These are phyloP conservation scores for Amauroascus niger DNA, from an alignment of 2,329 filamentous ascomycete genomes.

Conservation along the genomic window DNA sequence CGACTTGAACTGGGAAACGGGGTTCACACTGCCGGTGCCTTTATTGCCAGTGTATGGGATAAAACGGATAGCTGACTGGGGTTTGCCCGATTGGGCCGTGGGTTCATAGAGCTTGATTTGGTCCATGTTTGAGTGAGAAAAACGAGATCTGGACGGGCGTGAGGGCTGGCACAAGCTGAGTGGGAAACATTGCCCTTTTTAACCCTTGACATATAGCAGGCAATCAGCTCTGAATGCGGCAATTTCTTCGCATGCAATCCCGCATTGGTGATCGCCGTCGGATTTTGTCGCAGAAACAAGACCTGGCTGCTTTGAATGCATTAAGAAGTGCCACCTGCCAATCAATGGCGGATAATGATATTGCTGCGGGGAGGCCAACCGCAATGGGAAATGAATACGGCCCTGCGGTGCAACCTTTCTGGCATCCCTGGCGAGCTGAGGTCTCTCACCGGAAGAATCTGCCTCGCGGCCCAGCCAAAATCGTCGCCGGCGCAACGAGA, in stretches of 20 bases:
- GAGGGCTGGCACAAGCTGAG: slow-evolving; percentile 3
- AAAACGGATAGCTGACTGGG: slow-evolving; percentile 1
- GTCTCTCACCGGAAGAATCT: neutral
- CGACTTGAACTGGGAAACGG: slow-evolving; percentile 2
- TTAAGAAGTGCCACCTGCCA: neutral
- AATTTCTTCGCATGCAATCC: neutral
- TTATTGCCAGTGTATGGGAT: slow-evolving; percentile 4
- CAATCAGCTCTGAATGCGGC: neutral
- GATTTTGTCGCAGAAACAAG: slow-evolving; percentile 1
- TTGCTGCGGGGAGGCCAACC: slow-evolving; percentile 1
- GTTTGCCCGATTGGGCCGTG: neutral
- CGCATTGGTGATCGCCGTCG: slow-evolving; percentile 1
- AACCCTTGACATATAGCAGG: neutral
- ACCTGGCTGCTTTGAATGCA: neutral
- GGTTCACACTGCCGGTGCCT: neutral
- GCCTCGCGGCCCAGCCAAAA: neutral
- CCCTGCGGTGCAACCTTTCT: slow-evolving; percentile 4
- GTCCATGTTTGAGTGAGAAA: slow-evolving; percentile 4
- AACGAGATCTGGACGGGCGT: neutral
- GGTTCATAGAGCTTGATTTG: slow-evolving; percentile 5
- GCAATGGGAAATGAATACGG: neutral
- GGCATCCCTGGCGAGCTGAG: slow-evolving; percentile 7
- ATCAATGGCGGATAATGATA: neutral
- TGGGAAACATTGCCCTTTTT: slow-evolving; percentile 6
- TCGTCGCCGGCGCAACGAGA: neutral